These are phyloP conservation scores for Salix caprea DNA, from an alignment of 345 rosid genomes.

Conservation along the genomic window DNA sequence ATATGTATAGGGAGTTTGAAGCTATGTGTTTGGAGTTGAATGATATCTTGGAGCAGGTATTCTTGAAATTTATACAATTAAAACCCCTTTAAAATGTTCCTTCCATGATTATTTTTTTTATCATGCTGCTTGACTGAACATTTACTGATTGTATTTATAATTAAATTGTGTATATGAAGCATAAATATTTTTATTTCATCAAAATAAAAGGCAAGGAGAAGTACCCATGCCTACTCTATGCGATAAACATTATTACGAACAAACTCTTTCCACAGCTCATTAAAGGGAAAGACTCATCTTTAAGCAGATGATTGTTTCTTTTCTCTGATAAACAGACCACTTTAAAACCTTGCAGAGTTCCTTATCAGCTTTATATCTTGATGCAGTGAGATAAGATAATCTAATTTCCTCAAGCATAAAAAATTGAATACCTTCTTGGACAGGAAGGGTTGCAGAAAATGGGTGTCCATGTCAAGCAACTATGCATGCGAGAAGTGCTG, in stretches of 20 bases:
- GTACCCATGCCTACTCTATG: neutral
- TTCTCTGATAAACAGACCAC: neutral
- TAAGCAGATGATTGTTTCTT: neutral
- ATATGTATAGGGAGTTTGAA: constrained; percentile 30
- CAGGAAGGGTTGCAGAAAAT: constrained; percentile 32
- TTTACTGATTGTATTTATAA: neutral
- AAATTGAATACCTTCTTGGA: constrained; percentile 11
- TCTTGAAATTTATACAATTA: neutral
- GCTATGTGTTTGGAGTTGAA: constrained; percentile 27
- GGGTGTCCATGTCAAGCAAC: constrained; percentile 24
- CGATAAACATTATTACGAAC: neutral
- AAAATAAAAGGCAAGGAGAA: neutral
- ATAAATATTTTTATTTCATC: neutral
- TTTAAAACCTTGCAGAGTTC: too few relatives aligned
- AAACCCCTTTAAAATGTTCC: neutral
- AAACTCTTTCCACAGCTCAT: neutral
- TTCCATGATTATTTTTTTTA: neutral
- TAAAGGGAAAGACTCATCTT: neutral
- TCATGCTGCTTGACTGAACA: neutral
- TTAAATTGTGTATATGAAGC: neutral
- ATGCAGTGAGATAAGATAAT: too few relatives aligned
- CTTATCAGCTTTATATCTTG: too few relatives aligned
- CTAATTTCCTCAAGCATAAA: too few relatives aligned
- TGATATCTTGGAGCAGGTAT: constrained; percentile 28
- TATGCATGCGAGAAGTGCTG: too few relatives aligned